A percentile compares a stretch with the other conserved stretches of the same genome.
Conservation (phyloP, 1,284 basidiomycete genomes). For the Ustilago curta region DNA sequence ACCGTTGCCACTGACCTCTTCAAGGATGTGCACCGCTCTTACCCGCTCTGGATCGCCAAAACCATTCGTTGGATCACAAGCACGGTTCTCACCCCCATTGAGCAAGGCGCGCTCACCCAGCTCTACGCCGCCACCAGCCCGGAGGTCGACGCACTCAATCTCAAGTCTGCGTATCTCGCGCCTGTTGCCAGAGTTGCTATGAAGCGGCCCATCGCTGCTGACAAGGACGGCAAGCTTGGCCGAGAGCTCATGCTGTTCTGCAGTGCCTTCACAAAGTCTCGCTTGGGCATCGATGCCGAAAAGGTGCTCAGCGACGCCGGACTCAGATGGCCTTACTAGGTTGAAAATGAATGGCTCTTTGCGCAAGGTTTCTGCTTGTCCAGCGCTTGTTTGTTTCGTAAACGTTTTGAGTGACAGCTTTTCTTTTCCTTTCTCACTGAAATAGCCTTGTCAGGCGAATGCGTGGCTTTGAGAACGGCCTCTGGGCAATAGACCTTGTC, state of each 20-base stretch:
- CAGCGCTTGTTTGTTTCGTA: too few species aligned
- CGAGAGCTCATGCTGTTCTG: slow-evolving; percentile 5
- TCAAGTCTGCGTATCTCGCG: neutral
- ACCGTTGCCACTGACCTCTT: neutral
- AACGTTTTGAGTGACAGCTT: too few species aligned
- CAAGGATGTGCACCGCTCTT: neutral
- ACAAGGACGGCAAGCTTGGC: neutral
- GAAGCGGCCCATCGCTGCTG: slow-evolving; percentile 6
- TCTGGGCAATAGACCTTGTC: too few species aligned
- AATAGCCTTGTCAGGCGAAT: too few species aligned
- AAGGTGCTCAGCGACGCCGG: slow-evolving; percentile 2
- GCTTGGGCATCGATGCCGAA: neutral
- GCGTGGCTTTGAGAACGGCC: too few species aligned
- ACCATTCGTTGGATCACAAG: neutral
- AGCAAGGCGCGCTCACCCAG: neutral
- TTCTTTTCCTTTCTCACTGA: too few species aligned
- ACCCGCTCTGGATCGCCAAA: neutral
- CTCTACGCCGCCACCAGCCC: slow-evolving; percentile 9
- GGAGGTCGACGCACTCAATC: neutral
- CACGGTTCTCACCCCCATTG: neutral
- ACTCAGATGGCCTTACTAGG: slow-evolving; percentile 1
- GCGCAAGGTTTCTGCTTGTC: too few species aligned
- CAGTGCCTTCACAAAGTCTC: neutral
- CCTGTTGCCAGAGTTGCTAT: neutral
- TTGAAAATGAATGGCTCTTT: too few species aligned